Conservation (phyloP, 805 yeast species). For the Metschnikowia anglica region DNA sequence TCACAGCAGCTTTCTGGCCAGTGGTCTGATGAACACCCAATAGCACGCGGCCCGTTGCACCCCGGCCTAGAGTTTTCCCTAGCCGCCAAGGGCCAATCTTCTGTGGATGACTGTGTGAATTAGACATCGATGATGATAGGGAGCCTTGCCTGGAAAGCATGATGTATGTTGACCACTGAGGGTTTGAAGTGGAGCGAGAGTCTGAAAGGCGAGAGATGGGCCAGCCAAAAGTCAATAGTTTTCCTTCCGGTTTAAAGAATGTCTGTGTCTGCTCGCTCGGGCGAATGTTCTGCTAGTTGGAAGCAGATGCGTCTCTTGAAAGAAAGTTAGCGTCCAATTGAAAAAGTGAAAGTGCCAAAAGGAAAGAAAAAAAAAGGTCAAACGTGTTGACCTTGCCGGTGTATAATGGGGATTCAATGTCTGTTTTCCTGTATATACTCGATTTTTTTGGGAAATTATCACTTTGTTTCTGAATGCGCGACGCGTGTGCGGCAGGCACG, state of each 20-base stretch:
- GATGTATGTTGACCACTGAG: background rate
- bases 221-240: background rate
- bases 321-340: background rate
- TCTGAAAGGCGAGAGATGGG: too few relatives aligned
- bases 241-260: too few relatives aligned
- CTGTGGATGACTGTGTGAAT: slow-evolving; percentile 46
- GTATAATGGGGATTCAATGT: slow-evolving; percentile 1
- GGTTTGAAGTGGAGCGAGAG: background rate
- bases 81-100: slow-evolving; percentile 80
- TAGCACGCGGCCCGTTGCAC: slow-evolving; percentile 79
- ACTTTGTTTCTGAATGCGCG: slow-evolving; percentile 9
- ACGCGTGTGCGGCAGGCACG: slow-evolving; percentile 18
- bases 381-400: slow-evolving; percentile 10
- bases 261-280: background rate
- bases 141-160: slow-evolving; percentile 56
- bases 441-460: slow-evolving; percentile 8
- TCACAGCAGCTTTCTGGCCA: slow-evolving; percentile 80
- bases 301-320: background rate
- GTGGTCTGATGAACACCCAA: slow-evolving; percentile 66
- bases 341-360: background rate
- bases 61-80: slow-evolving; percentile 77
- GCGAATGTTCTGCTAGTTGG: background rate
- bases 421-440: slow-evolving; percentile 1
- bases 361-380: background rate
- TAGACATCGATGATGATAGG: slow-evolving; percentile 53